Evolutionary conservation across 1,139 yeast species (phyloP), one percentile per base, ranked within the genome.

Genomic region (Yamadazyma pseudoaaseri): DNA sequence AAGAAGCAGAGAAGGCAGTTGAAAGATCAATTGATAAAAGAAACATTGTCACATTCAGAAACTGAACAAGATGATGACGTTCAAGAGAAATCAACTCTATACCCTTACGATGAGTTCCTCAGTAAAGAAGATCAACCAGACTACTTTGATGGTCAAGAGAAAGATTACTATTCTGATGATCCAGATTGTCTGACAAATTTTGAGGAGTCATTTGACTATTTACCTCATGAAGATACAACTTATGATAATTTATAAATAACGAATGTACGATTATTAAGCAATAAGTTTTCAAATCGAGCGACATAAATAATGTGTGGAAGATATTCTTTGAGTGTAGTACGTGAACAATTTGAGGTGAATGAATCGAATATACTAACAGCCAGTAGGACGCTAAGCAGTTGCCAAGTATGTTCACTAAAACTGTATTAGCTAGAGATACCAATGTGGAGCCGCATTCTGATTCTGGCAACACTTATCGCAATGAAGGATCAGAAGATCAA

Each of bases 401-500:
- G 15, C 71, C 70, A 0, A 44, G 48, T 13, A 52, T 47, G 27
- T 62, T 67, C 41, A 52, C 49, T 24, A 52, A 51, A 15, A 49
- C 58, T 2, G 64, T 49, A 2, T 21, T 38, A 3, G 26, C 63
- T 6, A 56, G 57, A 18, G 58, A 55, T 2, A 47, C 60, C 1
- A 55, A 43, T 14, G 55, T 60, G 1, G 51, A 57, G 4, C 70
- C 81, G 5, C 69, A 80, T 3, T 68, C 87, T 0, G 31, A 30
- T 1, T 26, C 32, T 24, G 30, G 30, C 2, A 35, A 23, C 18
- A 14, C 26, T 3, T 22, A 27, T n/a, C 24, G 15, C n/a, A 22
- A 33, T 13, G 42, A 39, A 23, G 35, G 32, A 8, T 11, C 14
- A 11, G 36, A 33, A n/a, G 24, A 37, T 3, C 33, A 35, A 14